Evolutionary conservation across 495 filamentous ascomycete species (phyloP), one percentile per base, ranked within the genome.

Genomic region (Neurospora sp.): DNA sequence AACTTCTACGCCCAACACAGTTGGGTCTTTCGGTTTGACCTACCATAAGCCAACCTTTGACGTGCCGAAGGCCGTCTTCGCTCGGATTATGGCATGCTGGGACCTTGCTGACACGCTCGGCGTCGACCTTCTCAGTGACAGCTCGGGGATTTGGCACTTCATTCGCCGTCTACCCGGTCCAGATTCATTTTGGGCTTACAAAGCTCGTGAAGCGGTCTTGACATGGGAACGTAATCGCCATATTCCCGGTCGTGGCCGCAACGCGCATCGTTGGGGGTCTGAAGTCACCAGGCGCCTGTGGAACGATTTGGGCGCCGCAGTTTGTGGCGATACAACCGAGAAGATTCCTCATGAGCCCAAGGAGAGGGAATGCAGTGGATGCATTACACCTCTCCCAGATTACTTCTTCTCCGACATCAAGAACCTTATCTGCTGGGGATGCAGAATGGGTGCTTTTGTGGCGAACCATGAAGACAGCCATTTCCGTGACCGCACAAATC

Each of bases 121-220:
- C 2, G 76, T 80, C 74, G 79, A 80, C 18, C 39, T 79, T 40
- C 7, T 78, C 7, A 73, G 77, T 72, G 76, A 78, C 12, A 71
- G 74, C 65, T 77, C 76, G 0, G 73, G 75, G 0, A 74, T 79
- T 59, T 80, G 73, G 72, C 47, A 68, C 47, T 80, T 79, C 41
- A 59, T 80, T 2, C 68, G 74, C 20, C 73, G 71, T 12, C 68
- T 80, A 2, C 79, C 79, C 0, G 79, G 79, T 5, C 75, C 76
- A 0, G 75, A 79, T 45, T 8, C n/a, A 1, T 72, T 79, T 14
- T 80, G 79, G 79, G 74, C 76, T 0, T 12, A 74, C 39, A 79
- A 80, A 53, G 75, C 73, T 1, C 75, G 79, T 5, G 79, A 80
- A 12, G 74, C 76, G 2, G 8, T 76, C 35, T 39, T 75, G 0